phyloP scores from a whole-genome alignment of 768 basidiomycete genomes.

The Cyclocybe aegerita region DNA sequence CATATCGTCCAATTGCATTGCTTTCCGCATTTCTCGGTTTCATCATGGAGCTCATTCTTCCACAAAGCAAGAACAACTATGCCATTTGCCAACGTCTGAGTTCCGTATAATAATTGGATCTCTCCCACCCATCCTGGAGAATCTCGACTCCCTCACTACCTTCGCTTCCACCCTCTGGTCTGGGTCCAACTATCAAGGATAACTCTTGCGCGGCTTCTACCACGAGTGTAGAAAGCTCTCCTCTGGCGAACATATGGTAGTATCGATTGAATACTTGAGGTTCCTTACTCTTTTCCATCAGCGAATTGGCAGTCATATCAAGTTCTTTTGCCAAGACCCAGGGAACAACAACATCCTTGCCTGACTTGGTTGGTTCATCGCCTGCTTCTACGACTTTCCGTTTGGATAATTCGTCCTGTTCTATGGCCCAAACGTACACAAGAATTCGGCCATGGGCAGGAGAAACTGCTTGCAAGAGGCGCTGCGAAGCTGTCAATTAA shows the following conservation, averaged over 20 bases:
- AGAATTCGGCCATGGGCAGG: conserved; percentile 73
- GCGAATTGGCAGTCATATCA: conserved; percentile 15
- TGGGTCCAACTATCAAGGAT: conserved; percentile 49
- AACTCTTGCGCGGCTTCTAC: conserved; percentile 59
- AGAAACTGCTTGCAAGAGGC: conserved; percentile 64
- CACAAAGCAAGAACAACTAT: conserved; percentile 5
- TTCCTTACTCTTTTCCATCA: conserved; percentile 7
- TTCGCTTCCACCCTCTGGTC: conserved; percentile 8
- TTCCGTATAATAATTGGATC: conserved; percentile 88
- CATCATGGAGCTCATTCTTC: neutral
- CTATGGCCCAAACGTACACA: conserved; percentile 96
- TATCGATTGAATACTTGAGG: conserved; percentile 77
- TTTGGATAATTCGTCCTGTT: conserved; percentile 87
- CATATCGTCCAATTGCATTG: conserved; percentile 22
- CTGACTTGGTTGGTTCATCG: conserved; percentile 26
- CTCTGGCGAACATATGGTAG: conserved; percentile 91
- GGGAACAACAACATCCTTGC: conserved; percentile 87
- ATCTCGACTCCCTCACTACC: conserved; percentile 58
- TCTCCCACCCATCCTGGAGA: conserved; percentile 78
- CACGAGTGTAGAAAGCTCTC: conserved; percentile 71
- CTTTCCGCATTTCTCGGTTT: conserved; percentile 10
- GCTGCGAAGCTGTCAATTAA: conserved; percentile 34
- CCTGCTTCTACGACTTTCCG: conserved; percentile 51
- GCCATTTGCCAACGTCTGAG: conserved; percentile 55
- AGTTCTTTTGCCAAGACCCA: conserved; percentile 64